Evolutionary conservation across 352 stramenopile species (phyloP), one percentile per base, ranked within the genome.

Genomic region (Thalassiosira sp.): DNA sequence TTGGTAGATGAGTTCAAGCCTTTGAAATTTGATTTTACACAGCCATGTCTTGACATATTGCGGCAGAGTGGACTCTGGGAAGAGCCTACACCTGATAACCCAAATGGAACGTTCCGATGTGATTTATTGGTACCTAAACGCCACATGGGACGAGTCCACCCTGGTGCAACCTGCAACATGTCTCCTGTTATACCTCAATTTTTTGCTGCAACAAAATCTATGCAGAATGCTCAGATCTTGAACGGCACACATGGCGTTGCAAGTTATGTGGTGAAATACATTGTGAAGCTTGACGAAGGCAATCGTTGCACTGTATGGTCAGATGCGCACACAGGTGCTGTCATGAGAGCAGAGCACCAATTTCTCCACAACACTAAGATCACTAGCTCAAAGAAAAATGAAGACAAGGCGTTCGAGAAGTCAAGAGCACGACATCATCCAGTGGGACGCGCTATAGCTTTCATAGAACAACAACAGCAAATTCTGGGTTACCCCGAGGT

Each of bases 191-290:
- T 65, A 31, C 22, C 52, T 7, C 20, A 80, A 18, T 57, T 57
- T 15, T 80, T 80, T 69, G 61, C 40, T 31, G 28, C 33, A 25
- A 70, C 54, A 25, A 22, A 48, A 20, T 74, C 61, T 1, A 62
- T 64, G 71, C 46, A 65, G 16, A 80, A 80, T 42, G 11, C 13
- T 11, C 71, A 80, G 31, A 43, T 80, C 3, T 27, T 80, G 16
- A n/a, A 46, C 35, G 43, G 43, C 3, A 57, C 58, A 13, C 43
- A 67, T 57, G 58, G 42, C 20, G 46, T 67, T 24, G 43, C 58
- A 31, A 49, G 49, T 20, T 71, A 71, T 61, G 46, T 71, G 22
- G 61, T 58, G n/a, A 48, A 57, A 27, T 67, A 67, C 40, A 28
- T 71, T 20, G 28, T 71, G 20, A 71, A 71, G 22, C 52, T 54